phyloP scores from a whole-genome alignment of 495 filamentous ascomycete species.

The Cudoniella acicularis region DNA sequence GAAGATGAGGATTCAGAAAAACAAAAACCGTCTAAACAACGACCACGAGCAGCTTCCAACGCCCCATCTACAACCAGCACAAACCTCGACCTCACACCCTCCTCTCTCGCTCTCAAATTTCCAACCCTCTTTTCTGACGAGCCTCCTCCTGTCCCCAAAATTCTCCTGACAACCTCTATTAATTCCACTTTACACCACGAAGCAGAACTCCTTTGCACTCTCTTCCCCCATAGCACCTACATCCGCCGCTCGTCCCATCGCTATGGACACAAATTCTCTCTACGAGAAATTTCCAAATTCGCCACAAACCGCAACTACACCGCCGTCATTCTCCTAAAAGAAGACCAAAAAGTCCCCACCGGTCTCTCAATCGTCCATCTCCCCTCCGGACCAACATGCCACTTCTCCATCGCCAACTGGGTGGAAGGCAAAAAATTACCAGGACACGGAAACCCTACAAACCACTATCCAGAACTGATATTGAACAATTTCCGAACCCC shows the following conservation, averaged over 20 bases:
- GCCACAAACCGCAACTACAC: slow-evolving; percentile 78
- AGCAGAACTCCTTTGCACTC: slow-evolving; percentile 66
- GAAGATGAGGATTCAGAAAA: slow-evolving; percentile 24
- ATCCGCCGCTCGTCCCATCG: slow-evolving; percentile 78
- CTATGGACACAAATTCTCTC: slow-evolving; percentile 78
- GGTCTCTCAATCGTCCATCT: slow-evolving; percentile 80
- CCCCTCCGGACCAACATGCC: slow-evolving; percentile 80
- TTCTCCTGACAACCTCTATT: slow-evolving; percentile 84
- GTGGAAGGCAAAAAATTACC: slow-evolving; percentile 77
- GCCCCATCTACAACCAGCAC: slow-evolving; percentile 64
- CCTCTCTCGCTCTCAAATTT: slow-evolving; percentile 68
- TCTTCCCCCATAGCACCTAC: slow-evolving; percentile 88
- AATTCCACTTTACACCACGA: slow-evolving; percentile 82
- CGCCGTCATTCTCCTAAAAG: slow-evolving; percentile 72
- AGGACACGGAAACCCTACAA: slow-evolving; percentile 83
- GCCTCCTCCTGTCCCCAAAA: slow-evolving; percentile 59
- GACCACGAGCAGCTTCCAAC: slow-evolving; percentile 33
- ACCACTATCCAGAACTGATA: slow-evolving; percentile 88
- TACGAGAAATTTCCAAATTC: slow-evolving; percentile 85
- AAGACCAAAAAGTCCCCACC: slow-evolving; percentile 76
- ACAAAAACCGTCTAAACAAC: slow-evolving; percentile 1
- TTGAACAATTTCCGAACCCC: slow-evolving; percentile 95
- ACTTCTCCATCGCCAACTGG: slow-evolving; percentile 83
- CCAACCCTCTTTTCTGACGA: slow-evolving; percentile 74
- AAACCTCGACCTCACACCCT: slow-evolving; percentile 67